Conservation (phyloP, 164 flowering plant genomes). For the Magnolia sinica region DNA sequence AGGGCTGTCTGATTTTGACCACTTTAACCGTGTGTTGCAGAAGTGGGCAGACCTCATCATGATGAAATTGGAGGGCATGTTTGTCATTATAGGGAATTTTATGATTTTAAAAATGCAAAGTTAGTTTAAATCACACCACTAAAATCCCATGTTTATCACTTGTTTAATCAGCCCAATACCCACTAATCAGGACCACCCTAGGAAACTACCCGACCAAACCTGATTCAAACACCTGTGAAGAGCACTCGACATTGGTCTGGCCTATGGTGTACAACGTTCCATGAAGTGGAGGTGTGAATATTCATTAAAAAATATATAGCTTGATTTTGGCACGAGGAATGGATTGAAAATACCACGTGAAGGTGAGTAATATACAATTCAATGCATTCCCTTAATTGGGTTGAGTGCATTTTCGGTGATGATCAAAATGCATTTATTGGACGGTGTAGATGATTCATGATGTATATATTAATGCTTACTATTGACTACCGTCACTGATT, state of each 20-base stretch:
- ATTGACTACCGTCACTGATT: no score
- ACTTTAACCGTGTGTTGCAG: background rate
- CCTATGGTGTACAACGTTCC: background rate
- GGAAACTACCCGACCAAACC: background rate
- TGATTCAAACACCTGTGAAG: background rate
- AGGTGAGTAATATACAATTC: background rate
- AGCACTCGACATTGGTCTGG: background rate
- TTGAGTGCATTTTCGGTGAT: background rate
- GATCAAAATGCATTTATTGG: no score
- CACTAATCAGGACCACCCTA: background rate
- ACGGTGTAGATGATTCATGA: no score
- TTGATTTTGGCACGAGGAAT: background rate
- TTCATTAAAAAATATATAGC: background rate
- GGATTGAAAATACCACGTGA: background rate
- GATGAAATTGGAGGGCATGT: background rate
- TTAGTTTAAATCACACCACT: background rate
- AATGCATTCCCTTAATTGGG: background rate
- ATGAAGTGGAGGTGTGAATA: background rate
- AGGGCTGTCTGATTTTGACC: constrained; percentile 3
- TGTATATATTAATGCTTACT: no score
- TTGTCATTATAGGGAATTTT: background rate
- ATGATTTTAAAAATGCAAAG: background rate
- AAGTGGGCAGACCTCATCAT: background rate
- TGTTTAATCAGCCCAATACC: background rate
- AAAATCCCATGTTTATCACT: background rate